A percentile compares a stretch with the other conserved stretches of the same genome.
phyloP scores from a whole-genome alignment of 2,329 filamentous ascomycete genomes.

The Colletotrichum ledebouriae region DNA sequence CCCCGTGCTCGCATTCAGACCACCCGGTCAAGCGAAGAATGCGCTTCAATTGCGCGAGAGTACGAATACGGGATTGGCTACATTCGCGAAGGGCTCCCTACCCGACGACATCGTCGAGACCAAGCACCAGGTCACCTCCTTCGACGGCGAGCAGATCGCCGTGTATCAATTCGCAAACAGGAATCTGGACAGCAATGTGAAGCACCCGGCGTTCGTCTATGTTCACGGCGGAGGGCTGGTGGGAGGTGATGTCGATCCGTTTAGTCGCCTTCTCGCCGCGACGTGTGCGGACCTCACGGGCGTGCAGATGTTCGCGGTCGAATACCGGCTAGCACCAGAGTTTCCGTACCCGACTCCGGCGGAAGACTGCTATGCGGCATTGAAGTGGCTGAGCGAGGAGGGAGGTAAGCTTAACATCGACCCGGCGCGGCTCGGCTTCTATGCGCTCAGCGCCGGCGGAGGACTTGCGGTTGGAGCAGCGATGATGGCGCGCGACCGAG shows the following conservation, averaged over 20 bases:
- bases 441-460: conserved; percentile 46
- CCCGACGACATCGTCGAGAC: conserved; percentile 27
- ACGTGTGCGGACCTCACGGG: conserved; percentile 44
- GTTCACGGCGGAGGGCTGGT: conserved; percentile 60
- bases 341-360: conserved; percentile 51
- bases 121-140: conserved; percentile 15
- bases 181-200: neutral
- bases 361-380: conserved; percentile 53
- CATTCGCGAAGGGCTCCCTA: neutral
- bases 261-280: conserved; percentile 32
- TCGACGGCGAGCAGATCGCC: conserved; percentile 27
- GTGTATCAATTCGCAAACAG: conserved; percentile 27
- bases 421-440: conserved; percentile 43
- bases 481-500: conserved; percentile 56
- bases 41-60: conserved; percentile 14
- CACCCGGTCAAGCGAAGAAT: conserved; percentile 9
- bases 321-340: conserved; percentile 61
- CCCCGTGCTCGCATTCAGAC: conserved; percentile 29
- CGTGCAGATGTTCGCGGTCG: conserved; percentile 53
- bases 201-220: conserved; percentile 52
- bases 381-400: conserved; percentile 47
- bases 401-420: conserved; percentile 44
- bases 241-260: conserved; percentile 47
- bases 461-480: conserved; percentile 46
- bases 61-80: conserved; percentile 10